Evolutionary conservation across 2,329 filamentous ascomycete species (phyloP), one percentile per base, ranked within the genome.

Genomic region (Teratosphaeria destructans): DNA sequence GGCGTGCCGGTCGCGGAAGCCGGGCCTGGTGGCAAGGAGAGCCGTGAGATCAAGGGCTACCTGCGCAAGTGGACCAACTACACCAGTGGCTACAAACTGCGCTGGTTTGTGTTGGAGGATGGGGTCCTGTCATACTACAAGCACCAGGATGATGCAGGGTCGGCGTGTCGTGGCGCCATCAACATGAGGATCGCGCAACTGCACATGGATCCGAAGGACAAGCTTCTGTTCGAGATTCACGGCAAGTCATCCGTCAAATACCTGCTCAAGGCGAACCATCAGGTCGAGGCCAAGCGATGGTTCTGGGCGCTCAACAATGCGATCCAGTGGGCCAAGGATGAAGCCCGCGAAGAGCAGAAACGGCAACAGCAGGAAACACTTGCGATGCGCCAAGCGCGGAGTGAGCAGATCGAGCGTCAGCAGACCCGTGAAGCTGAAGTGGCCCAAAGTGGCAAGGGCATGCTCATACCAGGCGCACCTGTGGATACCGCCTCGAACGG

Each of bases 61-160:
- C 79, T 99, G 59, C 97, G 96, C 77, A 99, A 99, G 74, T 99
- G 94, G 94, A 99, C 94, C 55, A 99, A 99, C 73, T 99, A 99
- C 73, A 92, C 93, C 26, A 92, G 89, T 71, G 94, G 94, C 8
- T 99, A 96, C 77, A 96, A 99, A 76, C 75, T 99, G 64, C 83
- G 94, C 61, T 99, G 93, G 92, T 99, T 99, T 71, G 94, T 97
- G 14, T 83, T 99, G 8, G 94, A 99, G 72, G 94, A 99, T 71
- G 94, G 94, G 12, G 93, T 99, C 12, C 76, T 99, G 65, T 97
- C 94, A 75, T 99, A 99, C 77, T 99, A 97, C 79, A 99, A 99
- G 76, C 90, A 97, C 73, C 94, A 99, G 76, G 94, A 99, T 71
- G 94, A 99, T 72, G 90, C 91, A 35, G 94, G 92, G 27, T 95